Percentiles rank a stretch among this genome's conserved stretches.
Conservation (phyloP, 345 rosid genomes). For the Citrus hindsii region DNA sequence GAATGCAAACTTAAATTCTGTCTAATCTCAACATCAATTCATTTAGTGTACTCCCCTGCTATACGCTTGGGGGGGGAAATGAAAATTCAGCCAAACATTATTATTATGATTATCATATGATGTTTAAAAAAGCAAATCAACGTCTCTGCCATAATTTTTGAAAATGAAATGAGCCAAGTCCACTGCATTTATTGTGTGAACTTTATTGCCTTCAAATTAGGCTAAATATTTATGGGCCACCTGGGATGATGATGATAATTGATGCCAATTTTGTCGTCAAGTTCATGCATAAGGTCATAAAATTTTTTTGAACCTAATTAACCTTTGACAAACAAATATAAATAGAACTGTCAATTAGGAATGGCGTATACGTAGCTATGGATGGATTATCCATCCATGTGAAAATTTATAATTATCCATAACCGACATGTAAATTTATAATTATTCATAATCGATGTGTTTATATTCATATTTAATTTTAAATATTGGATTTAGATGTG, state of each 20-base stretch:
- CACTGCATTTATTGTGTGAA: constrained; percentile 17
- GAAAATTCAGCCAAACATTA: neutral
- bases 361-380: too few species aligned
- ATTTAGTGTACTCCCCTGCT: neutral
- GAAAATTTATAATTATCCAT: too few species aligned
- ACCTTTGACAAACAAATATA: neutral
- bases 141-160: constrained; percentile 13
- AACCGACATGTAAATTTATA: too few species aligned
- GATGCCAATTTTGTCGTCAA: neutral
- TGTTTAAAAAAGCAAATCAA: constrained; percentile 7
- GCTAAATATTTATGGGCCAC: constrained; percentile 21
- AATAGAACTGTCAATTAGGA: too few species aligned
- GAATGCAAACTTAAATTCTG: constrained; percentile 19
- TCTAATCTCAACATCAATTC: constrained; percentile 1
- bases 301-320: neutral
- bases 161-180: constrained; percentile 14
- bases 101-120: too few species aligned
- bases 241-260: neutral
- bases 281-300: neutral
- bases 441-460: too few species aligned
- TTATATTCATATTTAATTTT: too few species aligned
- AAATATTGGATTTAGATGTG: fast-evolving
- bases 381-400: too few species aligned
- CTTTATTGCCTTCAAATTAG: constrained; percentile 38
- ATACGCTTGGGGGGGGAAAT: constrained; percentile 1